A percentile compares a stretch with the other conserved stretches of the same genome.
Evolutionary conservation across 2,329 filamentous ascomycete genomes (phyloP).

Genomic region (Fusarium chaquense): DNA sequence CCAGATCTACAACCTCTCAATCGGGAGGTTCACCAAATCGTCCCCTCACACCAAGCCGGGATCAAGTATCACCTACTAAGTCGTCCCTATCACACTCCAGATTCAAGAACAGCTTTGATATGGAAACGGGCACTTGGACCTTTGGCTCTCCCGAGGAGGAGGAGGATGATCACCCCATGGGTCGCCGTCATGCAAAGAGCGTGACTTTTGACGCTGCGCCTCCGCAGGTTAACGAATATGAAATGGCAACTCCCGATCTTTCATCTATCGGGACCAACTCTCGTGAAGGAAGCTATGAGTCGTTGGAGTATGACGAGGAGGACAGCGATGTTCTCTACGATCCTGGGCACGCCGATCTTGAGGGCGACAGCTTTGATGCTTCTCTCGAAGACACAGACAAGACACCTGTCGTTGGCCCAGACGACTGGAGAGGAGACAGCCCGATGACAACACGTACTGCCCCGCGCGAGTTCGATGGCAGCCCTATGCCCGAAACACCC

Average conservation of each 20-base stretch:
- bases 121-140: constrained; percentile 75
- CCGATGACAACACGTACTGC: constrained; percentile 52
- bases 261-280: constrained; percentile 91
- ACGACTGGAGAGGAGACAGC: constrained; percentile 89
- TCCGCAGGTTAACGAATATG: constrained; percentile 96
- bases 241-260: constrained; percentile 96
- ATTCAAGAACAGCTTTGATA: constrained; percentile 77
- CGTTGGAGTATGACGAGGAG: constrained; percentile 80
- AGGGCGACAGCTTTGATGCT: constrained; percentile 93
- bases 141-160: constrained; percentile 71
- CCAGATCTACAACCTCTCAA: constrained; percentile 56
- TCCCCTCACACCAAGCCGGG: constrained; percentile 71
- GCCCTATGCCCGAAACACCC: constrained; percentile 71
- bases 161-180: constrained; percentile 71
- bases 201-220: constrained; percentile 96
- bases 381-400: constrained; percentile 96
- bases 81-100: constrained; percentile 82
- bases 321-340: constrained; percentile 72
- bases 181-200: constrained; percentile 89
- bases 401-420: constrained; percentile 96
- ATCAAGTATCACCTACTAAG: constrained; percentile 84
- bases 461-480: constrained; percentile 69
- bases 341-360: constrained; percentile 56
- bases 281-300: constrained; percentile 92
- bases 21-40: constrained; percentile 51